Conservation (phyloP, 352 stramenopile species). For the Pythium dissimile region DNA sequence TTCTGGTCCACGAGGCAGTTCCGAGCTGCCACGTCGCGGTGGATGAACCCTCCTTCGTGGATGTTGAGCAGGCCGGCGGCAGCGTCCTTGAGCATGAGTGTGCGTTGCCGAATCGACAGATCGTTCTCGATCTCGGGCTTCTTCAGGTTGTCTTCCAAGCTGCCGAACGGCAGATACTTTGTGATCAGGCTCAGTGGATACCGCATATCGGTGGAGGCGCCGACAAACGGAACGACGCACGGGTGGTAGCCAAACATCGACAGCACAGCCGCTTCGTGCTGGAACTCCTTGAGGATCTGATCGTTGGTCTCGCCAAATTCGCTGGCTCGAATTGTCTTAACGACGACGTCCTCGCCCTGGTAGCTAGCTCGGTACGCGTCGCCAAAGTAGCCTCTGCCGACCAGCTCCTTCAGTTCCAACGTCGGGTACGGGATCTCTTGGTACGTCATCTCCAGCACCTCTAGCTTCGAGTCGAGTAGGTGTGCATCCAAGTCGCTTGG, state of each 20-base stretch:
- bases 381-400: slow-evolving; percentile 75
- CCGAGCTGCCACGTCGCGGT: slow-evolving; percentile 72
- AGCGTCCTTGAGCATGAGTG: slow-evolving; percentile 67
- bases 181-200: slow-evolving; percentile 69
- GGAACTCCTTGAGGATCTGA: slow-evolving; percentile 79
- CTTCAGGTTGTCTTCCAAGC: slow-evolving; percentile 65
- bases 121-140: slow-evolving; percentile 22
- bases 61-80: slow-evolving; percentile 77
- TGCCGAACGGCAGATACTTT: slow-evolving; percentile 71
- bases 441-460: slow-evolving; percentile 75
- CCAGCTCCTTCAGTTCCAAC: slow-evolving; percentile 70
- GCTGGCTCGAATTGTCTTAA: slow-evolving; percentile 77
- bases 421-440: slow-evolving; percentile 64
- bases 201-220: slow-evolving; percentile 63
- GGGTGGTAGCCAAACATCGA: slow-evolving; percentile 84
- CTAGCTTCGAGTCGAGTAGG: slow-evolving; percentile 55
- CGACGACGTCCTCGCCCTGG: slow-evolving; percentile 68
- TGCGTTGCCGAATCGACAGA: slow-evolving; percentile 43
- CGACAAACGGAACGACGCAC: slow-evolving; percentile 79
- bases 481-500: slow-evolving; percentile 44
- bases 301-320: slow-evolving; percentile 71
- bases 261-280: slow-evolving; percentile 74
- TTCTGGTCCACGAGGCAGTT: slow-evolving; percentile 76
- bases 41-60: slow-evolving; percentile 82
- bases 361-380: slow-evolving; percentile 66